Percentiles rank a stretch among this genome's conserved stretches.
Conservation (phyloP, 805 yeast genomes). For the Starmerella tilneyi region DNA sequence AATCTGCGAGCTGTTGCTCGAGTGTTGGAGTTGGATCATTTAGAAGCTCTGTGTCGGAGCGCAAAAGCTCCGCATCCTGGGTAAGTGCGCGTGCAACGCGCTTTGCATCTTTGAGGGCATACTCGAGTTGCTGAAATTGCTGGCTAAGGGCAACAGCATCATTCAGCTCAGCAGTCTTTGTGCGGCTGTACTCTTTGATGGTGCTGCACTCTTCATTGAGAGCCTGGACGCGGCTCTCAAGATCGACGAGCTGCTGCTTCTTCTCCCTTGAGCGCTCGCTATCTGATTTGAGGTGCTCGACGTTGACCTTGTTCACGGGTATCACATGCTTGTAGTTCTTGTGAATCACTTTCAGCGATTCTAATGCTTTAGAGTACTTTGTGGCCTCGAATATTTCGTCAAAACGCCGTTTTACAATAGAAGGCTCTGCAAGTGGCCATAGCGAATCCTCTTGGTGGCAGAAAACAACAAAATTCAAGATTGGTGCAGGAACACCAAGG, state of each 20-base stretch:
- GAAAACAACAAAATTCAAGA: conserved; percentile 83
- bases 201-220: conserved; percentile 43
- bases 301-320: conserved; percentile 65
- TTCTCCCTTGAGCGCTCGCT: conserved; percentile 59
- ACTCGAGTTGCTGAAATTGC: conserved; percentile 11
- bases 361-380: conserved; percentile 83
- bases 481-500: conserved; percentile 79
- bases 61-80: conserved; percentile 6
- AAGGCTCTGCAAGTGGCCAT: conserved; percentile 89
- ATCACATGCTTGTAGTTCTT: conserved; percentile 72
- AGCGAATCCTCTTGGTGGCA: conserved; percentile 95
- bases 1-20: conserved; percentile 1
- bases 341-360: conserved; percentile 59
- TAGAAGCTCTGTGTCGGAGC: conserved; percentile 25
- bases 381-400: conserved; percentile 96
- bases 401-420: conserved; percentile 76
- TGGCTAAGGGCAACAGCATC: conserved; percentile 11
- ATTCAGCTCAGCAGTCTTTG: conserved; percentile 47
- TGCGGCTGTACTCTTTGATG: conserved; percentile 44
- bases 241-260: conserved; percentile 37
- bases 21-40: conserved; percentile 19
- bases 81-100: background rate
- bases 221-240: conserved; percentile 37
- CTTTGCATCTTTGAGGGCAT: conserved; percentile 5
- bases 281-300: conserved; percentile 64